These are phyloP conservation scores for Leptomonas pyrrhocoris DNA, from an alignment of 208 protist species.

Conservation along the genomic window DNA sequence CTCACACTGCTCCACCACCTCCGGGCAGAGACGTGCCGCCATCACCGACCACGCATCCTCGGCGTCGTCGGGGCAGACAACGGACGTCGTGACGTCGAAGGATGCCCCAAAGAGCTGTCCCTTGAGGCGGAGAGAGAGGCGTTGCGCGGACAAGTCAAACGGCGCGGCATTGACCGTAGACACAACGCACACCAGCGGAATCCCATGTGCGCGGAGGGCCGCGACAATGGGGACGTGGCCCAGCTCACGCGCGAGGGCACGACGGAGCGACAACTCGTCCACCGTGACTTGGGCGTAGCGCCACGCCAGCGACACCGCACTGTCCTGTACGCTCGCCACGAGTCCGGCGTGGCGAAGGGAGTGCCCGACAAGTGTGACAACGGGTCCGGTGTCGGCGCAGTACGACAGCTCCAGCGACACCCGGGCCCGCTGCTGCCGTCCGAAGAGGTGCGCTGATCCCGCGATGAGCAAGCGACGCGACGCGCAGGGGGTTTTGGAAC, in stretches of 20 bases:
- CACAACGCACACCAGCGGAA: conserved; percentile 47
- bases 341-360: conserved; percentile 19
- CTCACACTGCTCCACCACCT: conserved; percentile 80
- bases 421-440: background rate
- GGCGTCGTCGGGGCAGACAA: conserved; percentile 24
- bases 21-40: conserved; percentile 27
- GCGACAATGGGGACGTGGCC: conserved; percentile 50
- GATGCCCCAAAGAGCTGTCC: conserved; percentile 78
- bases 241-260: conserved; percentile 41
- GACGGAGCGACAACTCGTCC: conserved; percentile 16
- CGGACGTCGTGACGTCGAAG: conserved; percentile 53
- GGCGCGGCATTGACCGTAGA: conserved; percentile 47
- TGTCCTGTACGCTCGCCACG: conserved; percentile 50
- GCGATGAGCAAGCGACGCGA: conserved; percentile 12
- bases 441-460: conserved; percentile 15
- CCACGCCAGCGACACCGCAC: conserved; percentile 21
- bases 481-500: background rate
- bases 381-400: conserved; percentile 2
- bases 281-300: conserved; percentile 31
- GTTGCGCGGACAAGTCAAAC: conserved; percentile 30
- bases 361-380: conserved; percentile 17
- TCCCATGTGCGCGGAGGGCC: conserved; percentile 46
- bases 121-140: conserved; percentile 33
- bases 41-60: conserved; percentile 22
- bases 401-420: conserved; percentile 30